These are phyloP conservation scores for Teunomyces stri DNA, from an alignment of 805 yeast species.

Conservation along the genomic window DNA sequence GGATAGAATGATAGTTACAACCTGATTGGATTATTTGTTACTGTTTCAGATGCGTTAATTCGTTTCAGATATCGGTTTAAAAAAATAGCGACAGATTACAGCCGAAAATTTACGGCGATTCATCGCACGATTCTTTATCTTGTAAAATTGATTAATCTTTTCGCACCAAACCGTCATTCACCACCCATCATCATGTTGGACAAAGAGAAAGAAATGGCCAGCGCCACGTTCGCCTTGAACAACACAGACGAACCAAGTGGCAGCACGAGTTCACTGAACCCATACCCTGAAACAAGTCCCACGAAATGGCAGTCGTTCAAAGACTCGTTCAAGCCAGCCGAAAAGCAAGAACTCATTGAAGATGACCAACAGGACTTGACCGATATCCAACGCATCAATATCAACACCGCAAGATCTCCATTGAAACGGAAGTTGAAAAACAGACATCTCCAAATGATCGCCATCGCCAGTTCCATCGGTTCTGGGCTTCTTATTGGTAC, in stretches of 20 bases:
- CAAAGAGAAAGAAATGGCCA: neutral
- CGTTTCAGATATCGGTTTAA: no score
- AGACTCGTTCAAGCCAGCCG: constrained; percentile 47
- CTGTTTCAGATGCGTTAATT: no score
- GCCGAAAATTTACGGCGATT: no score
- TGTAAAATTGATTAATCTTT: no score
- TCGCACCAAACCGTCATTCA: neutral
- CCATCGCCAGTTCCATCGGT: constrained; percentile 74
- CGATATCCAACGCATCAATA: constrained; percentile 37
- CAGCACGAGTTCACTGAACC: constrained; percentile 2
- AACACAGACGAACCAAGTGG: neutral
- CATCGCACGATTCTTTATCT: no score
- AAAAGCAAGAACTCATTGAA: constrained; percentile 17
- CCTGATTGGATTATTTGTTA: no score
- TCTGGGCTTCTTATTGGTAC: constrained; percentile 50
- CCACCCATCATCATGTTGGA: neutral
- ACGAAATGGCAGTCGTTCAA: constrained; percentile 42
- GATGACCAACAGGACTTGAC: constrained; percentile 27
- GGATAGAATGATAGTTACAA: no score
- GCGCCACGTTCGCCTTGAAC: neutral
- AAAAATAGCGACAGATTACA: no score
- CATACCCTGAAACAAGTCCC: neutral
- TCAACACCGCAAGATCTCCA: constrained; percentile 41
- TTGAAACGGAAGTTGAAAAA: constrained; percentile 42
- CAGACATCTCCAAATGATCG: constrained; percentile 61